These are phyloP conservation scores for Mycena rebaudengoi DNA, from an alignment of 768 basidiomycete species.

Conservation along the genomic window DNA sequence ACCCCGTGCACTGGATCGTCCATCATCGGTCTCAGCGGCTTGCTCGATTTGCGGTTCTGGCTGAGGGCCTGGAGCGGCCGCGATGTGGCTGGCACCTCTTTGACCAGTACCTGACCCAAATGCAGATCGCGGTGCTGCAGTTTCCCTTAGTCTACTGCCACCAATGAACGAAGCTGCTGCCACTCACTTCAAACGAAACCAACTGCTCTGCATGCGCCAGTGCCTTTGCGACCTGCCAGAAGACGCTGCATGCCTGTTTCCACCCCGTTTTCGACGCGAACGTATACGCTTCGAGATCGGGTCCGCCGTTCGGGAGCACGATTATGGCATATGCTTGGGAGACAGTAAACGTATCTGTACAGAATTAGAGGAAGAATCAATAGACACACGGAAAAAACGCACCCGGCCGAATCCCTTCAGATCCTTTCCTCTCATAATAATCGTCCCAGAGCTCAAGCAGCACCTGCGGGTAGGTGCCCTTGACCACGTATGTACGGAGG, in stretches of 20 bases:
- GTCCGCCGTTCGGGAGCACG: conserved; percentile 88
- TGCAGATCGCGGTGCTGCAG: conserved; percentile 97
- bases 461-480: conserved; percentile 82
- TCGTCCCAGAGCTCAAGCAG: conserved; percentile 90
- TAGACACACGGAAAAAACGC: conserved; percentile 15
- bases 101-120: conserved; percentile 94
- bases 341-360: conserved; percentile 74
- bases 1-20: conserved; percentile 75
- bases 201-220: conserved; percentile 83
- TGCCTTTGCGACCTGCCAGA: conserved; percentile 88
- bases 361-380: background rate
- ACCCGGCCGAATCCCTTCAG: conserved; percentile 90
- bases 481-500: conserved; percentile 85
- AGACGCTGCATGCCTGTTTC: conserved; percentile 87
- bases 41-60: conserved; percentile 41
- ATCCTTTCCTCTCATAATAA: conserved; percentile 77
- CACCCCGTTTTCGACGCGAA: conserved; percentile 77
- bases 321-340: conserved; percentile 90
- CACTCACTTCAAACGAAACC: conserved; percentile 85
- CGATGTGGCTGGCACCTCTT: conserved; percentile 44
- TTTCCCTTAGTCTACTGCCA: conserved; percentile 4
- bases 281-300: conserved; percentile 86
- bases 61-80: conserved; percentile 45
- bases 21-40: conserved; percentile 51
- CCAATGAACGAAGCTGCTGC: background rate